Percentiles rank a stretch among this genome's conserved stretches.
These are phyloP conservation scores for Cladobotryum protrusum DNA, from an alignment of 2,329 filamentous ascomycete species.

Conservation along the genomic window DNA sequence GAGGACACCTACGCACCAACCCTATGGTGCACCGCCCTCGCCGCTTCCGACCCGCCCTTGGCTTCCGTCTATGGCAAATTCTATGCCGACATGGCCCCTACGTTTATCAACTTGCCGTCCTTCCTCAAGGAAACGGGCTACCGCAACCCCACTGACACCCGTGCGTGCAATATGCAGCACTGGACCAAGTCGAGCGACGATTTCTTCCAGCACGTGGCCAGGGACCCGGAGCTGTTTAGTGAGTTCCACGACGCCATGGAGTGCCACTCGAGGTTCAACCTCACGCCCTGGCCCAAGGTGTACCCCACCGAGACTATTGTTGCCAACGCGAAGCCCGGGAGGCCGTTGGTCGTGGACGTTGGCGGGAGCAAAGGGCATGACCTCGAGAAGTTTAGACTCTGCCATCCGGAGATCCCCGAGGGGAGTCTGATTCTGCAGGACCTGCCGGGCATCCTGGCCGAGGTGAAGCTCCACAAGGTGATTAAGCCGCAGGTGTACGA, in stretches of 20 bases:
- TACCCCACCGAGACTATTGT: conserved; percentile 28
- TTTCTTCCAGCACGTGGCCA: conserved; percentile 27
- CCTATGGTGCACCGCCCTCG: conserved; percentile 25
- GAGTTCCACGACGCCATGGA: conserved; percentile 33
- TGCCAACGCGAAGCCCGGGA: conserved; percentile 19
- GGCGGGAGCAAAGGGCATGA: conserved; percentile 33
- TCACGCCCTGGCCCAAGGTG: conserved; percentile 31
- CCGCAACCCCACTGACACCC: conserved; percentile 28
- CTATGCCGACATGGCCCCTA: conserved; percentile 25
- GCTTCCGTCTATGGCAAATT: conserved; percentile 27
- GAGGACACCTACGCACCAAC: conserved; percentile 30
- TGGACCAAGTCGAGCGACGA: conserved; percentile 20
- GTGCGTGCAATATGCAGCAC: conserved; percentile 28
- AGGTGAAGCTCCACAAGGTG: conserved; percentile 16
- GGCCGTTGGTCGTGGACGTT: conserved; percentile 28
- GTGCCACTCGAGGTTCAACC: conserved; percentile 32
- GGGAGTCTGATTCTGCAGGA: conserved; percentile 30
- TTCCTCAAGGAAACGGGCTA: conserved; percentile 28
- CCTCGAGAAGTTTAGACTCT: conserved; percentile 25
- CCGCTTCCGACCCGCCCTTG: conserved; percentile 21
- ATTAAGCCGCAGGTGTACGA: conserved; percentile 29
- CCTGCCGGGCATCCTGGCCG: conserved; percentile 25
- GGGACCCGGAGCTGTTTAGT: conserved; percentile 21
- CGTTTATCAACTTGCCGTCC: conserved; percentile 26
- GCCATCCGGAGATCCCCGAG: conserved; percentile 20